Conservation (phyloP, 2,329 filamentous ascomycete species). For the Aureobasidium sp. region DNA sequence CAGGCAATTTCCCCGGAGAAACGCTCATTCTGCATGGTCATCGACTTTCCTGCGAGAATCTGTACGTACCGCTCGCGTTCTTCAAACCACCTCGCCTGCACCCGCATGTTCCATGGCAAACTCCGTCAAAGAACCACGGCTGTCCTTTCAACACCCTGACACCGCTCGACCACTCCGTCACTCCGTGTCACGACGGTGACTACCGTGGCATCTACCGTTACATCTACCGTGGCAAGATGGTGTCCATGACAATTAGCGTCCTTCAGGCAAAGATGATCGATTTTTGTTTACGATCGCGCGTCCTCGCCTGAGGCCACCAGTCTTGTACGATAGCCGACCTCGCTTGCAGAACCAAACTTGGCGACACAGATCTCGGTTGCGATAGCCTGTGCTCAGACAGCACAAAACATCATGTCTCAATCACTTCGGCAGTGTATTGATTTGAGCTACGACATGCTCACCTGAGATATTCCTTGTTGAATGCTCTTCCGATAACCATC, state of each 20-base stretch:
- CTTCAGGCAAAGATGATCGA: background rate
- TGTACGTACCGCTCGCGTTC: background rate
- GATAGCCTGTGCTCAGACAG: background rate
- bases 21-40: background rate
- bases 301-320: background rate
- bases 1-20: background rate
- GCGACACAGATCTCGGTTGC: background rate
- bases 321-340: background rate
- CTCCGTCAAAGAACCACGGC: background rate
- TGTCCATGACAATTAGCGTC: background rate
- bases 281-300: background rate
- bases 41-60: slow-evolving; percentile 1
- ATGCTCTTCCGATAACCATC: slow-evolving; percentile 89
- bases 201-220: background rate
- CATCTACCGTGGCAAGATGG: background rate
- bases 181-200: background rate
- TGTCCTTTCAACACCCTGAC: background rate
- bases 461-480: slow-evolving; percentile 67
- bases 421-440: background rate
- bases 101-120: background rate
- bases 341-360: background rate
- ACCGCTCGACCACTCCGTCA: background rate
- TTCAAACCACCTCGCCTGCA: background rate
- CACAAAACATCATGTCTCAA: background rate
- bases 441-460: background rate